Base-by-base conservation (phyloP, 2,329 filamentous ascomycete genomes). In the Colletotrichum kahawae region DNA sequence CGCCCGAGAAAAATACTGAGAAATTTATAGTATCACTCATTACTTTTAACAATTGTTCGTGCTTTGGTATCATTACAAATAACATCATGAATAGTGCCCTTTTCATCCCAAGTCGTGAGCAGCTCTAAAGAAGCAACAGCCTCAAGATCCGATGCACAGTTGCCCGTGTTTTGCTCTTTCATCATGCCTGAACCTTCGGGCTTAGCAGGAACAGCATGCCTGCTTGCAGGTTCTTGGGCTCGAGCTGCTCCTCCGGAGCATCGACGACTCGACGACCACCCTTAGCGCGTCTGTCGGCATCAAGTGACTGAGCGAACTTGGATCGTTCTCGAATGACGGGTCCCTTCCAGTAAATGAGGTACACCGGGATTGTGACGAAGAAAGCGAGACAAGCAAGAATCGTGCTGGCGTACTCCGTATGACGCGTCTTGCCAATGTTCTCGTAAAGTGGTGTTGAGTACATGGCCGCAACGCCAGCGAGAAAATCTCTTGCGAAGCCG, bases 401-500 rank as follows among this genome's bases (percentile, higher is more conserved):
- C 0, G 88, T 89, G 33, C 88, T 89, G 1, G 90, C 90, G 76
- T 86, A 88, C 69, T 90, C 86, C 3, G 92, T 84, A 80, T 87
- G 87, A 7, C 84, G 82, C 21, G 80, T 74, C 16, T 81, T 80
- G 1, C 83, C 81, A 72, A 88, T 86, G 34, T 85, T 88, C 21
- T 83, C 77, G 80, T 89, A 91, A 77, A 90, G 87, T 0, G 92
- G 92, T 2, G 85, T 89, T 0, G 91, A 90, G 59, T 89, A 91
- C 75, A 92, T 86, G 3, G 91, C 92, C n/a, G 92, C 84, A 16
- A 93, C 83, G 80, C 92, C 92, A 21, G 92, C 92, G 24, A 93
- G 83, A 80, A 93, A 90, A 78, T 93, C 92, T 76, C 92, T 87
- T 31, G 91, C 88, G 82, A 92, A 93, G 18, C 91, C 92, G 78